Base-by-base conservation (phyloP, 192 early-diverging fungal genomes). In the Phlyctochytrium bullatum region DNA sequence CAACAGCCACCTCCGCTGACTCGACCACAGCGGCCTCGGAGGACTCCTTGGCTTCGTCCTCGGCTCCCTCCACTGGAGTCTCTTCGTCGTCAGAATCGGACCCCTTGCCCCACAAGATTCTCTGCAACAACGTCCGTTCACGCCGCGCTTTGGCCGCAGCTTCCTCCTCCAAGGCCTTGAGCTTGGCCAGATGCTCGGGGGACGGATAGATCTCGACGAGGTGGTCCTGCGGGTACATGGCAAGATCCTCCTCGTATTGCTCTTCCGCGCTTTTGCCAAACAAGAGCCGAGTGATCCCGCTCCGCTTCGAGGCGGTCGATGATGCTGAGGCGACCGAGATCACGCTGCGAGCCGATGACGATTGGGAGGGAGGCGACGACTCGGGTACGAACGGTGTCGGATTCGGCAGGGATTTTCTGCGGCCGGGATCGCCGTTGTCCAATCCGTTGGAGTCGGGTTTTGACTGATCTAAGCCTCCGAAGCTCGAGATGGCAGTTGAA, bases 201-300 rank as follows among this genome's bases (percentile, higher is more conserved):
- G 12, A 10, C 27, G 4, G 20, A 14, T 6, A 6, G 12, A 10
- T 10, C 54, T 57, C 54, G 25, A 25, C 14, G 54, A 57, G 12
- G 27, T 10, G 54, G 14, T 14, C 54, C 16, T 14, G 14, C 27
- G 25, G 54, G 54, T 6, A 14, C 27, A 25, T 25, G 54, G 14
- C 25, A n/a, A n/a, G 12, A 57, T 28, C 16, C 10, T 14, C 54
- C 12, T 57, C 54, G 14, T 14, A 10, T 6, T 47, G 10, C 40
- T 57, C 54, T 6, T 57, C 54, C 54, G 10, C 54, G 25, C 54
- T 25, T 25, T 57, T 57, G 12, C 54, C 54, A 28, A 25, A 57
- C 54, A 57, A 57, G 54, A 57, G 6, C 54, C 40, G 6, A 6
- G 40, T 14, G 10, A 47, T 20, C 10, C 6, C 10, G 20, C 40